These are phyloP conservation scores for Colletotrichum chlorophyti DNA, from an alignment of 2,329 filamentous ascomycete species.

Conservation along the genomic window DNA sequence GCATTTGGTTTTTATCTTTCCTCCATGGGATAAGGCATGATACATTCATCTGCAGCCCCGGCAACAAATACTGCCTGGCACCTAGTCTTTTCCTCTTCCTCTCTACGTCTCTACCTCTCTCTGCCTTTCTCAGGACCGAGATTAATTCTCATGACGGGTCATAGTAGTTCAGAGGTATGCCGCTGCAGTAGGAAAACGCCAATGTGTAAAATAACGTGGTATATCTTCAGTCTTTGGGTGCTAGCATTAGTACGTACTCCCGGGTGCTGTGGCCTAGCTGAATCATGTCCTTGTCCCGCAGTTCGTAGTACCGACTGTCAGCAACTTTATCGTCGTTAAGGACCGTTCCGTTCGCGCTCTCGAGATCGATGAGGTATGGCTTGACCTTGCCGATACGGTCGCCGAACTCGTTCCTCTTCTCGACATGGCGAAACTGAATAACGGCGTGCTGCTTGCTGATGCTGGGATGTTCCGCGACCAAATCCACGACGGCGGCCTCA, in stretches of 20 bases:
- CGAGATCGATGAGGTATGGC: constrained; percentile 92
- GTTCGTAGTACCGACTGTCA: constrained; percentile 80
- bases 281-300: constrained; percentile 88
- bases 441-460: constrained; percentile 96
- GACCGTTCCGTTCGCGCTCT: constrained; percentile 88
- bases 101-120: background rate
- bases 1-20: background rate
- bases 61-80: no score
- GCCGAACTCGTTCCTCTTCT: constrained; percentile 85
- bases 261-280: constrained; percentile 86
- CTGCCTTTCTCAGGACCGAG: no score
- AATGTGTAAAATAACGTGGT: background rate
- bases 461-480: constrained; percentile 87
- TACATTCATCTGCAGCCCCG: background rate
- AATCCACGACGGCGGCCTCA: constrained; percentile 80
- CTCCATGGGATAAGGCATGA: background rate
- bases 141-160: no score
- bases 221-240: constrained; percentile 50
- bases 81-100: background rate
- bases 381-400: constrained; percentile 80
- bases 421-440: constrained; percentile 87
- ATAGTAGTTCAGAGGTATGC: no score
- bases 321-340: constrained; percentile 81
- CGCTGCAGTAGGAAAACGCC: no score
- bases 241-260: constrained; percentile 95